Conservation (phyloP, 257 asterid genomes). For the Gynochthodes officinalis region DNA sequence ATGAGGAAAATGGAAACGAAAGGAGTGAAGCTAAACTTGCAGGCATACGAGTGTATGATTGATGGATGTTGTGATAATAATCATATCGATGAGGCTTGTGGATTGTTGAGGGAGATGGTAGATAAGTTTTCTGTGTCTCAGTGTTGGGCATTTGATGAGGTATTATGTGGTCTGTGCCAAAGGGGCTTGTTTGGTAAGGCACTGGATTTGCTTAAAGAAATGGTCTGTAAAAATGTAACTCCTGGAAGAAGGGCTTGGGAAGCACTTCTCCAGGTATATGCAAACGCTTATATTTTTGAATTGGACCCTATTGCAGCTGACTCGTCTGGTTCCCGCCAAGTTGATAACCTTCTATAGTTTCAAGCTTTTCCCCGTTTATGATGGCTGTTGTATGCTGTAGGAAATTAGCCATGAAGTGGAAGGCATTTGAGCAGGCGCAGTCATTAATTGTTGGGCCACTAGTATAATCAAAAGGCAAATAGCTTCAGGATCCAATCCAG, state of each 20-base stretch:
- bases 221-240: conserved; percentile 22
- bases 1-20: conserved; percentile 33
- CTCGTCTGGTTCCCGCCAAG: neutral
- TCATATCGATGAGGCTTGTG: conserved; percentile 35
- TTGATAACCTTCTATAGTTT: neutral
- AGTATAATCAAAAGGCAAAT: neutral
- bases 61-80: conserved; percentile 28
- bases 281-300: conserved; percentile 16
- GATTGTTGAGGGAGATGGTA: conserved; percentile 37
- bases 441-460: no score
- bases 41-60: conserved; percentile 31
- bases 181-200: conserved; percentile 30
- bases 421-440: neutral
- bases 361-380: neutral
- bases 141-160: conserved; percentile 27
- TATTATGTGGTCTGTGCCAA: conserved; percentile 32
- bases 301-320: conserved; percentile 7
- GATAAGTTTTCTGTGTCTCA: conserved; percentile 22
- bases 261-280: conserved; percentile 23
- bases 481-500: no score
- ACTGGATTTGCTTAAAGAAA: conserved; percentile 27
- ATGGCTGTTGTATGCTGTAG: neutral
- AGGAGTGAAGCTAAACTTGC: conserved; percentile 31
- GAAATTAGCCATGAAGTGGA: neutral
- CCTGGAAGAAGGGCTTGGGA: conserved; percentile 34